A percentile compares a stretch with the other conserved stretches of the same genome.
Evolutionary conservation across 2,329 filamentous ascomycete species (phyloP).

Genomic region (Monosporascus sp.): DNA sequence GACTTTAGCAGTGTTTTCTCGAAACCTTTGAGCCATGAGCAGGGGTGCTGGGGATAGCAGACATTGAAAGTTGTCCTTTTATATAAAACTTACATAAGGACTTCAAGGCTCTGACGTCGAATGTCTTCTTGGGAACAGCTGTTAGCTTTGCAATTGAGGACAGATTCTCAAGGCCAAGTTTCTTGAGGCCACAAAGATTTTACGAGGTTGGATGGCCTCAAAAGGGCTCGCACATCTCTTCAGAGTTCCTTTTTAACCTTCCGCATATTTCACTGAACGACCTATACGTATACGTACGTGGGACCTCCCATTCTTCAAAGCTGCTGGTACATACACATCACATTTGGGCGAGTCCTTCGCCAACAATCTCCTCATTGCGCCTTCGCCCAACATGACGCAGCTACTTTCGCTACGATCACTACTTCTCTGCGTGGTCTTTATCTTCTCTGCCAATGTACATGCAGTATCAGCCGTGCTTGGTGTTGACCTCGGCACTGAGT

Average conservation of each 20-base stretch:
- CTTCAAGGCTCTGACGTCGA: not conserved
- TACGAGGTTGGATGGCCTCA: too few relatives aligned
- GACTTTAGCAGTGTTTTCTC: constrained; percentile 18
- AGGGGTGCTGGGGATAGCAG: not conserved
- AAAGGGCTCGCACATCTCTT: too few relatives aligned
- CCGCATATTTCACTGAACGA: too few relatives aligned
- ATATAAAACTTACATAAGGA: not conserved
- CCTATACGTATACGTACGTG: not conserved
- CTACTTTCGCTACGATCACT: constrained; percentile 30
- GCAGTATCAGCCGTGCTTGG: constrained; percentile 74
- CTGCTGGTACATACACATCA: constrained; percentile 12
- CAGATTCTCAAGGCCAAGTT: not conserved
- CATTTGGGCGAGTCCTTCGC: constrained; percentile 22
- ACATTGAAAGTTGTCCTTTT: not conserved
- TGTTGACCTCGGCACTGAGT: constrained; percentile 91
- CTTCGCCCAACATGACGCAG: constrained; percentile 33
- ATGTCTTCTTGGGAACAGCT: not conserved
- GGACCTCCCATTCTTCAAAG: not conserved
- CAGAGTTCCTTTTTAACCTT: too few relatives aligned
- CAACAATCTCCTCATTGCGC: constrained; percentile 16
- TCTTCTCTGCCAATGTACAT: constrained; percentile 44
- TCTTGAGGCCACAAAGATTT: too few relatives aligned
- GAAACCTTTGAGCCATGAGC: not conserved
- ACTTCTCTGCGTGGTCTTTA: constrained; percentile 33
- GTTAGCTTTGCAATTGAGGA: not conserved